phyloP scores from a whole-genome alignment of 2,329 filamentous ascomycete species.

The Stagonosporopsis rhizophila region DNA sequence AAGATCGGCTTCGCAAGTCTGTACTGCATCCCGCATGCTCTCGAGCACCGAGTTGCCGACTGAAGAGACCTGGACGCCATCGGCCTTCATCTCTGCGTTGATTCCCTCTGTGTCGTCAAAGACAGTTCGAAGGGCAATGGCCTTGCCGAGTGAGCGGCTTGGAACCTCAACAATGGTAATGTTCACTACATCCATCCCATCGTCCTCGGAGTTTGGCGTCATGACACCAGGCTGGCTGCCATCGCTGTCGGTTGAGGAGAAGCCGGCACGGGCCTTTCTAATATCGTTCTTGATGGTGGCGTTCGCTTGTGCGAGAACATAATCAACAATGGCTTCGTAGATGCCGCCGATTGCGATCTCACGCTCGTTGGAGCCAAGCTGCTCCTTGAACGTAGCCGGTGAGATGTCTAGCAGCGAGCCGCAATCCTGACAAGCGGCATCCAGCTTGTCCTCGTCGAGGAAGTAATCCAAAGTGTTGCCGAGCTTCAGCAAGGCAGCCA shows the following conservation, averaged over 20 bases:
- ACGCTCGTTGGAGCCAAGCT: slow-evolving; percentile 85
- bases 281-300: slow-evolving; percentile 81
- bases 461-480: slow-evolving; percentile 88
- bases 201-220: slow-evolving; percentile 74
- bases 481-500: slow-evolving; percentile 87
- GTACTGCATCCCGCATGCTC: slow-evolving; percentile 84
- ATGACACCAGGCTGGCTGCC: slow-evolving; percentile 59
- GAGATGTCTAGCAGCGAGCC: slow-evolving; percentile 85
- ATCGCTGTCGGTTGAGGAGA: slow-evolving; percentile 70
- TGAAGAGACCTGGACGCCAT: slow-evolving; percentile 78
- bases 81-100: slow-evolving; percentile 96
- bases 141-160: slow-evolving; percentile 80
- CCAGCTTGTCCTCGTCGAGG: slow-evolving; percentile 82
- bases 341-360: slow-evolving; percentile 82
- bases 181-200: slow-evolving; percentile 82
- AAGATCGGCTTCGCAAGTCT: slow-evolving; percentile 78
- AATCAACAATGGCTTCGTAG: slow-evolving; percentile 94
- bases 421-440: slow-evolving; percentile 89
- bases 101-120: slow-evolving; percentile 95
- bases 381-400: slow-evolving; percentile 77
- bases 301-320: slow-evolving; percentile 90
- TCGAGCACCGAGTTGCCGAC: slow-evolving; percentile 82
- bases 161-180: slow-evolving; percentile 90
- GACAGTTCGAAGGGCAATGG: slow-evolving; percentile 84
- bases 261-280: slow-evolving; percentile 67